Base-by-base conservation (phyloP, 2,329 filamentous ascomycete species). In the Arthroderma uncinatum region DNA sequence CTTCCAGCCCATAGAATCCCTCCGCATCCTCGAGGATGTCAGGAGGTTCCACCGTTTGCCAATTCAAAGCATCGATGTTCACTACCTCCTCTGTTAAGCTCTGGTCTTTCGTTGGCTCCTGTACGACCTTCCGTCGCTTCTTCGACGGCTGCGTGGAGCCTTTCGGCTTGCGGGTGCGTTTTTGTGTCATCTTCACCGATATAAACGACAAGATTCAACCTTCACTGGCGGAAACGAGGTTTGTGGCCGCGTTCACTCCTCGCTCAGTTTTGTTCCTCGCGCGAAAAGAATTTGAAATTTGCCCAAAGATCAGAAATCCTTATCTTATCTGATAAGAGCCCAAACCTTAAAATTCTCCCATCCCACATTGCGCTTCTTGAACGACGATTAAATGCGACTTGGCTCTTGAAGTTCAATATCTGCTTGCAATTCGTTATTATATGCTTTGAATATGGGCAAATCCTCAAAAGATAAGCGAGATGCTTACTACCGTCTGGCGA, bases 381-480 rank as follows among this genome's bases (percentile, higher is more conserved):
- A n/a, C n/a, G n/a, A n/a, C n/a, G n/a, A n/a, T n/a, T n/a, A n/a
- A n/a, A n/a, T n/a, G n/a, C n/a, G n/a, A n/a, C n/a, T n/a, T n/a
- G n/a, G n/a, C n/a, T n/a, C n/a, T n/a, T n/a, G n/a, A n/a, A n/a
- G n/a, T 44, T 44, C 5, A 44, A 19, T 25, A 1, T 52, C 47
- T 1, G 28, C 19, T 9, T 21, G 33, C 9, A 53, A 33, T 42
- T 10, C 34, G 30, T 5, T 34, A 12, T 16, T 16, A 21, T 19
- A 28, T 28, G 23, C 30, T 9, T 53, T 21, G 6, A 34, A 55
- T 14, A 95, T 95, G 91, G 91, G 91, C 1, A 97, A 97, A 71
- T 95, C 93, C 1, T 97, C 92, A 52, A 98, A 98, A 73, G 93
- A 98, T 70, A 98, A 98, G 75, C 87, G 93, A 55, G 93, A 98